phyloP scores from a whole-genome alignment of 257 asterid species.

The Capsicum rhomboideum region DNA sequence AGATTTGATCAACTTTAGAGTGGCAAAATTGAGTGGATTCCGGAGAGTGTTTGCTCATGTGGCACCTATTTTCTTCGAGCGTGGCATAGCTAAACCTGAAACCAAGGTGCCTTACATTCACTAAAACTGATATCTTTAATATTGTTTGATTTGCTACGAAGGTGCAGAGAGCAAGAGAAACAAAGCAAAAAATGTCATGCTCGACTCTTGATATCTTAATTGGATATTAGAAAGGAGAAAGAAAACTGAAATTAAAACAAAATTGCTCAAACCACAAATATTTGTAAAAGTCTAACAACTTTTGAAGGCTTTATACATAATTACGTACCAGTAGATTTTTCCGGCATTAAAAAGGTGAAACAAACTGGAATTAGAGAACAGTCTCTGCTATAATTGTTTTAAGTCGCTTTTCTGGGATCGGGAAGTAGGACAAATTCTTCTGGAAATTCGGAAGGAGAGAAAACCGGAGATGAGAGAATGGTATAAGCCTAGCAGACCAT shows the following conservation, averaged over 20 bases:
- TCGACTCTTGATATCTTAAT: neutral
- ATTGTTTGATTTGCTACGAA: neutral
- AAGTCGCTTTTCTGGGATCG: neutral
- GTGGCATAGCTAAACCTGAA: constrained; percentile 79
- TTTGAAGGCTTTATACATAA: neutral
- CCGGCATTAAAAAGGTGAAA: neutral
- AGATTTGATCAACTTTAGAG: constrained; percentile 74
- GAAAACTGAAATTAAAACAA: neutral
- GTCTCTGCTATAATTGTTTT: neutral
- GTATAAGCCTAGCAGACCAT: neutral
- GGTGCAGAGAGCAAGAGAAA: neutral
- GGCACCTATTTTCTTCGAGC: constrained; percentile 90
- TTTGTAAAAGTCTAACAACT: neutral
- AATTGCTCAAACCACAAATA: neutral
- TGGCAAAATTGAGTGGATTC: constrained; percentile 74
- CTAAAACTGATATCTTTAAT: neutral
- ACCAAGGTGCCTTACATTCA: constrained; percentile 53
- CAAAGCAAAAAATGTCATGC: neutral
- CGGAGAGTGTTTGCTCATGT: constrained; percentile 87
- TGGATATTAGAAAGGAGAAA: neutral
- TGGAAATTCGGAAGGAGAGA: neutral
- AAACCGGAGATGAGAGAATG: neutral
- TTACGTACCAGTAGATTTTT: neutral
- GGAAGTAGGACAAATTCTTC: neutral
- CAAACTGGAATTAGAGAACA: neutral